Evolutionary conservation across 768 basidiomycete genomes (phyloP).

Genomic region (Scleroderma citrinum): DNA sequence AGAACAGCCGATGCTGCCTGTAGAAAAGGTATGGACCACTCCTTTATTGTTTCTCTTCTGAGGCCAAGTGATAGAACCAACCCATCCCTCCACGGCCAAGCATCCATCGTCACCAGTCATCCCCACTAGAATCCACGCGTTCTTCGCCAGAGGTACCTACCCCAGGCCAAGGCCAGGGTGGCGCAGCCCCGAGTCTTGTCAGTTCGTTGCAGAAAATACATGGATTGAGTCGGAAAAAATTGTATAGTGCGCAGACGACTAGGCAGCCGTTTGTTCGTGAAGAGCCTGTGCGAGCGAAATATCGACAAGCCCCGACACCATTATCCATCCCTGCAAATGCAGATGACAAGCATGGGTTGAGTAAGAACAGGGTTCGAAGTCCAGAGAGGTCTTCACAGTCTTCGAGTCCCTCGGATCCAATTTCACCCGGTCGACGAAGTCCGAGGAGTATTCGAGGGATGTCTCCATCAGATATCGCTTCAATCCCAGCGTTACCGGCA

Average conservation of each 20-base stretch:
- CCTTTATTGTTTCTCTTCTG: slow-evolving; percentile 3
- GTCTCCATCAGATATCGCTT: slow-evolving; percentile 15
- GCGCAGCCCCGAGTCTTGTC: slow-evolving; percentile 47
- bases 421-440: slow-evolving; percentile 33
- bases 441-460: slow-evolving; percentile 9
- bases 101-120: slow-evolving; percentile 25
- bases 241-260: slow-evolving; percentile 47
- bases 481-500: slow-evolving; percentile 21
- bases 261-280: slow-evolving; percentile 51
- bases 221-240: slow-evolving; percentile 65
- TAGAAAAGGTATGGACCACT: slow-evolving; percentile 11
- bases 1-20: slow-evolving; percentile 7
- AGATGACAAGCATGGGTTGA: slow-evolving; percentile 15
- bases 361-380: slow-evolving; percentile 19
- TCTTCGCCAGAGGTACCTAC: slow-evolving; percentile 11
- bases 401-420: slow-evolving; percentile 12
- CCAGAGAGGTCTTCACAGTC: slow-evolving; percentile 12
- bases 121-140: slow-evolving; percentile 23
- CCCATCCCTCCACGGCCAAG: slow-evolving; percentile 10
- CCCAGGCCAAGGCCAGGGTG: slow-evolving; percentile 16
- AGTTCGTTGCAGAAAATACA: slow-evolving; percentile 60
- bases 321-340: slow-evolving; percentile 25
- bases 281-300: slow-evolving; percentile 36
- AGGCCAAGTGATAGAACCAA: slow-evolving; percentile 4
- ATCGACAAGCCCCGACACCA: slow-evolving; percentile 27